These are phyloP conservation scores for Claviceps arundinis DNA, from an alignment of 2,329 filamentous ascomycete genomes.

Conservation along the genomic window DNA sequence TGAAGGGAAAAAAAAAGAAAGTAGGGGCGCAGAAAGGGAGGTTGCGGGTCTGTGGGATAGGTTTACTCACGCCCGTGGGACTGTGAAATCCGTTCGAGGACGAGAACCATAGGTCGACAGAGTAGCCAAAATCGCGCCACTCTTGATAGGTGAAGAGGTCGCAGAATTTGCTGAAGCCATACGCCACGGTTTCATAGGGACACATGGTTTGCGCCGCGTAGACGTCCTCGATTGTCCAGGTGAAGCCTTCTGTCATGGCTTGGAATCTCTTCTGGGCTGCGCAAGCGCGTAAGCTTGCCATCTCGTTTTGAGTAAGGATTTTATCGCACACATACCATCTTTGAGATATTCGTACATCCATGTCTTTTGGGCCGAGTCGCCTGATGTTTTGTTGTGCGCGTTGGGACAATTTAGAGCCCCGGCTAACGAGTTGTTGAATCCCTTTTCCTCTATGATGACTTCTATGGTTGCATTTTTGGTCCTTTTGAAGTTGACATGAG, in stretches of 20 bases:
- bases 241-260: slow-evolving; percentile 38
- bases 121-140: slow-evolving; percentile 61
- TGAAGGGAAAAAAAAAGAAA: neutral
- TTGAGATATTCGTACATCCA: slow-evolving; percentile 54
- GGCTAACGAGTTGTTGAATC: slow-evolving; percentile 59
- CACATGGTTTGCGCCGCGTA: slow-evolving; percentile 61
- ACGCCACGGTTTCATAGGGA: slow-evolving; percentile 65
- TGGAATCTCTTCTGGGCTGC: slow-evolving; percentile 46
- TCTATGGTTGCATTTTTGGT: slow-evolving; percentile 59
- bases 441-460: slow-evolving; percentile 49
- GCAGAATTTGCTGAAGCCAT: slow-evolving; percentile 64
- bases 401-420: slow-evolving; percentile 57
- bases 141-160: slow-evolving; percentile 62
- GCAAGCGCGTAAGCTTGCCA: neutral
- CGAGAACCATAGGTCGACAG: slow-evolving; percentile 52
- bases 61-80: slow-evolving; percentile 40
- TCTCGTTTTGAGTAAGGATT: too few relatives aligned
- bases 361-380: slow-evolving; percentile 37
- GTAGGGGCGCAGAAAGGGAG: too few relatives aligned
- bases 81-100: slow-evolving; percentile 49
- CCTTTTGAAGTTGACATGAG: slow-evolving; percentile 21
- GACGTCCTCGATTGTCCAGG: slow-evolving; percentile 51
- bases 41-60: too few relatives aligned
- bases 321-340: slow-evolving; percentile 28
- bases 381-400: slow-evolving; percentile 34